These are phyloP conservation scores for Toxoplasma gondii DNA, from an alignment of 169 alveolate genomes.

Conservation along the genomic window DNA sequence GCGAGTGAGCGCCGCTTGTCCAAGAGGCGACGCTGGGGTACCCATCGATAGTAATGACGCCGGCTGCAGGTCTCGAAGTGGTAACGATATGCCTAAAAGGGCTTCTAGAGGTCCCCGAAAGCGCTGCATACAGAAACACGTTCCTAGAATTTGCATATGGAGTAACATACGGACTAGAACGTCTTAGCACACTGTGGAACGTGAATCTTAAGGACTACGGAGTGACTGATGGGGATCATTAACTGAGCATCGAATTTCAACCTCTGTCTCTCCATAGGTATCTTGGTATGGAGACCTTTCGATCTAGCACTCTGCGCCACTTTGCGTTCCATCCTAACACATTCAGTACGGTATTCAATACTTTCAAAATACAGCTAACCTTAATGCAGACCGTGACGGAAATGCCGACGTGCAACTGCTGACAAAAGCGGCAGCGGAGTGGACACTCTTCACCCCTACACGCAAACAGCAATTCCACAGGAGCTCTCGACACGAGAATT, in stretches of 20 bases:
- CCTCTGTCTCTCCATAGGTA: too few relatives aligned
- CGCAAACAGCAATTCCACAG: background rate
- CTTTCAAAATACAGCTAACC: background rate
- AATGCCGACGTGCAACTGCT: constrained; percentile 43
- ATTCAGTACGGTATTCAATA: too few relatives aligned
- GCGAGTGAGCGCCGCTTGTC: constrained; percentile 12
- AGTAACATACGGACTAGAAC: background rate
- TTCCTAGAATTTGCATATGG: background rate
- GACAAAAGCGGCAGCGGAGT: constrained; percentile 60
- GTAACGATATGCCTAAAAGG: constrained; percentile 7
- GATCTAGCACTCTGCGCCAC: too few relatives aligned
- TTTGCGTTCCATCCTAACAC: too few relatives aligned
- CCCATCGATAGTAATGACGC: background rate
- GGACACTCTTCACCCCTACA: constrained; percentile 61
- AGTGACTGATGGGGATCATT: background rate
- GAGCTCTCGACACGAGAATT: background rate
- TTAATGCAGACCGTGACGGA: constrained; percentile 57
- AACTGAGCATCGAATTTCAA: background rate
- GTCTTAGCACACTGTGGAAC: background rate
- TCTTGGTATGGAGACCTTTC: too few relatives aligned
- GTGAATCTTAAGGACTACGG: background rate
- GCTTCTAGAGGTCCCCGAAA: constrained; percentile 58
- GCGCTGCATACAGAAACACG: background rate
- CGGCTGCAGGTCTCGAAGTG: constrained; percentile 28
- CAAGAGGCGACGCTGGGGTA: background rate